Evolutionary conservation across 106 monocot species (phyloP).

Genomic region (Iris macrosiphon): DNA sequence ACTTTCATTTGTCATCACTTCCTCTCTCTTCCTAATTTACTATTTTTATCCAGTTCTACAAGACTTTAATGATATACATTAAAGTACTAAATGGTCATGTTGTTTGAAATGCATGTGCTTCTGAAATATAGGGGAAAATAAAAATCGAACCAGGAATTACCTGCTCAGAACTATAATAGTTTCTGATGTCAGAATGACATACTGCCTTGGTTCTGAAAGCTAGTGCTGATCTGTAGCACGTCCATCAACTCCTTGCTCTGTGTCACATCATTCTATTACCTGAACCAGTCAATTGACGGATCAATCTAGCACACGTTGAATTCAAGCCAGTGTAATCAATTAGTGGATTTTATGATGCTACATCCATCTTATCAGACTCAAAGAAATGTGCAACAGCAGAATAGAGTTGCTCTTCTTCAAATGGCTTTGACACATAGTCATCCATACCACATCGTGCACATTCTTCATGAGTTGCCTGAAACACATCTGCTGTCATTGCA

Average conservation of each 20-base stretch:
- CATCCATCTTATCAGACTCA: constrained; percentile 22
- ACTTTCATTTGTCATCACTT: too few relatives aligned
- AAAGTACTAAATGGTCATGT: too few relatives aligned
- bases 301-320: background rate
- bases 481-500: constrained; percentile 94
- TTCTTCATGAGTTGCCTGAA: constrained; percentile 84
- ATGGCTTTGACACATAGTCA: constrained; percentile 84
- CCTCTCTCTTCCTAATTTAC: too few relatives aligned
- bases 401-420: constrained; percentile 82
- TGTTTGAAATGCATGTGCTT: too few relatives aligned
- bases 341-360: constrained; percentile 4
- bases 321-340: background rate
- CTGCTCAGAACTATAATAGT: background rate
- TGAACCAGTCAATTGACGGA: background rate
- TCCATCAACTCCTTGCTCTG: background rate
- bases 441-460: constrained; percentile 79
- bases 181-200: too few relatives aligned
- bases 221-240: background rate
- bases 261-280: background rate
- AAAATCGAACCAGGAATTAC: too few relatives aligned
- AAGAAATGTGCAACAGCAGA: constrained; percentile 79
- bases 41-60: too few relatives aligned
- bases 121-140: too few relatives aligned
- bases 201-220: background rate
- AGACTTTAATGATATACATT: too few relatives aligned